Conservation (phyloP, 352 stramenopile genomes). For the Phytopythium vexans region DNA sequence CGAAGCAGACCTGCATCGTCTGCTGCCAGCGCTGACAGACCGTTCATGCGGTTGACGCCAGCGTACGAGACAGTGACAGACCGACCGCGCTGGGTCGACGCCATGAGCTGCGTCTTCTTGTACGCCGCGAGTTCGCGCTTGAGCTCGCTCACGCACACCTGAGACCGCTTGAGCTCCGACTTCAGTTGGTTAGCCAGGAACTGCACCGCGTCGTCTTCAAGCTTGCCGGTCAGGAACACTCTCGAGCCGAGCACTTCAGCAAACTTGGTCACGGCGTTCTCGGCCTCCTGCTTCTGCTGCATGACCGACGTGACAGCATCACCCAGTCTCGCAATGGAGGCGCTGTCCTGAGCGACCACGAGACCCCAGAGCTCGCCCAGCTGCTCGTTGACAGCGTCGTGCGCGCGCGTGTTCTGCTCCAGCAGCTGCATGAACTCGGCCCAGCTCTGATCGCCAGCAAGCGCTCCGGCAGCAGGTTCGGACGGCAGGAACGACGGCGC, state of each 20-base stretch:
- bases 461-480: constrained; percentile 13
- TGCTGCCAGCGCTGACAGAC: neutral
- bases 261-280: constrained; percentile 28
- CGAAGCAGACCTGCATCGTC: neutral
- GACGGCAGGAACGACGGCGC: constrained; percentile 14
- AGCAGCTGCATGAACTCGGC: constrained; percentile 33
- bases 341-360: constrained; percentile 12
- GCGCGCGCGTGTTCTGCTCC: constrained; percentile 20
- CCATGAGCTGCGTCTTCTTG: constrained; percentile 5
- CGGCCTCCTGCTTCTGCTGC: constrained; percentile 40
- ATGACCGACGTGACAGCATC: constrained; percentile 29
- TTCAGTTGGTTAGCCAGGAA: constrained; percentile 29
- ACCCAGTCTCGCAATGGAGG: constrained; percentile 19
- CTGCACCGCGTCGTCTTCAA: constrained; percentile 27
- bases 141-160: constrained; percentile 18
- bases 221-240: constrained; percentile 27
- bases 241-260: constrained; percentile 26
- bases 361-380: constrained; percentile 21
- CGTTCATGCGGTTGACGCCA: neutral
- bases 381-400: constrained; percentile 25
- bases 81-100: neutral
- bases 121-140: constrained; percentile 11
- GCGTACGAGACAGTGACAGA: neutral
- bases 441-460: constrained; percentile 23
- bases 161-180: constrained; percentile 20